A percentile compares a stretch with the other conserved stretches of the same genome.
Evolutionary conservation across 2,329 filamentous ascomycete species (phyloP).

Genomic region (Cryphonectria naterciae): DNA sequence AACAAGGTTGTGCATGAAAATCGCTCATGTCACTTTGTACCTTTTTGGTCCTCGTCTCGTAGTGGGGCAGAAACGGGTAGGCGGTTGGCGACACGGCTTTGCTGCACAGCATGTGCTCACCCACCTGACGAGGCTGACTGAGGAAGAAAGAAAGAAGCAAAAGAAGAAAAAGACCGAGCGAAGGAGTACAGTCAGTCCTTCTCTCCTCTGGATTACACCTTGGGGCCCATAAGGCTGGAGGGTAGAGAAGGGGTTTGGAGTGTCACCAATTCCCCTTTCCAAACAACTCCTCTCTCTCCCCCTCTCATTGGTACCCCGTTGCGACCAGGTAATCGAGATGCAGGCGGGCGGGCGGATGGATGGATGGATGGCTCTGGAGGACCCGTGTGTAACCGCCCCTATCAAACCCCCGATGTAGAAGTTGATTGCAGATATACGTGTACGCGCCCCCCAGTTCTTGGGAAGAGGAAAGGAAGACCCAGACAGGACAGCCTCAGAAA

Average conservation of each 20-base stretch:
- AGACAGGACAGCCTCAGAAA: background rate
- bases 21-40: constrained; percentile 8
- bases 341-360: too few relatives aligned
- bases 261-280: too few relatives aligned
- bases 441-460: background rate
- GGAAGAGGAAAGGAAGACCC: background rate
- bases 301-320: background rate
- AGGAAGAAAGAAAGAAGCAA: too few relatives aligned
- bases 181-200: background rate
- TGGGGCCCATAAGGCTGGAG: too few relatives aligned
- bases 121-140: background rate
- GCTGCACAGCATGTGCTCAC: background rate
- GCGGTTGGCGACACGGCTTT: background rate
- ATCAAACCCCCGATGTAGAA: too few relatives aligned
- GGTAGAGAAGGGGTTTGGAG: too few relatives aligned
- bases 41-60: too few relatives aligned
- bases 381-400: background rate
- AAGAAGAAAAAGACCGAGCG: too few relatives aligned
- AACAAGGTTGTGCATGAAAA: constrained; percentile 2
- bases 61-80: background rate
- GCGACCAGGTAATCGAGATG: background rate
- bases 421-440: background rate
- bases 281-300: too few relatives aligned
- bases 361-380: background rate
- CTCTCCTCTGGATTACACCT: too few relatives aligned